Base-by-base conservation (phyloP, 306 rosid genomes). In the Ziziphus jujuba region DNA sequence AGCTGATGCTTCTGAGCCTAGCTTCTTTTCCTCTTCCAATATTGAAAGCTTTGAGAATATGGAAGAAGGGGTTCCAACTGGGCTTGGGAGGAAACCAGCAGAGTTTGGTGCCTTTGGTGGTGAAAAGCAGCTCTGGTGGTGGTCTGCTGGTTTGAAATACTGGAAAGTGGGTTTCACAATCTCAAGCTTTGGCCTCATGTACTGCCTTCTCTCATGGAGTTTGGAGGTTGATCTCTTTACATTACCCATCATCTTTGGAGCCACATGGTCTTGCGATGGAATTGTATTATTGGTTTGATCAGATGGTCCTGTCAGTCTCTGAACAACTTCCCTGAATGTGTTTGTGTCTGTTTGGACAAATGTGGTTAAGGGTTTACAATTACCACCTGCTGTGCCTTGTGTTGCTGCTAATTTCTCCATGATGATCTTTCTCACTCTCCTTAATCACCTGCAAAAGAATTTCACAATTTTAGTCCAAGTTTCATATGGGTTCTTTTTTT, bases 141-240 rank as follows among this genome's bases (percentile, higher is more conserved):
- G 21, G 20, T 64, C 69, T 7, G 57, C 5, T 17, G 79, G 71
- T 38, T 80, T 47, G 20, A 61, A 50, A 23, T 25, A 47, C 3
- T 66, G 78, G 53, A 70, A 52, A 70, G 50, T 19, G 3, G 96
- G 95, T 71, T 89, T 89, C 14, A 82, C 86, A 57, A 91, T 91
- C 79, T 89, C 92, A 36, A 92, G 89, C 71, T 85, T 89, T 24
- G 96, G 95, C 76, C 86, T 89, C 62, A 84, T 81, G 82, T 44
- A 81, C 35, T 87, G 87, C 50, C 92, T 85, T 75, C 98, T 84
- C 52, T 92, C 98, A 38, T 89, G 95, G 34, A 89, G 92, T 75
- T 82, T 87, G 36, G 87, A 22, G 14, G 81, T 57, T 16, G 76
- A 23, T 56, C 15, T 57, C 43, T 15, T 45, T 35, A 16, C n/a